phyloP scores from a whole-genome alignment of 1,139 yeast species.

The Blastobotrys niveus region DNA sequence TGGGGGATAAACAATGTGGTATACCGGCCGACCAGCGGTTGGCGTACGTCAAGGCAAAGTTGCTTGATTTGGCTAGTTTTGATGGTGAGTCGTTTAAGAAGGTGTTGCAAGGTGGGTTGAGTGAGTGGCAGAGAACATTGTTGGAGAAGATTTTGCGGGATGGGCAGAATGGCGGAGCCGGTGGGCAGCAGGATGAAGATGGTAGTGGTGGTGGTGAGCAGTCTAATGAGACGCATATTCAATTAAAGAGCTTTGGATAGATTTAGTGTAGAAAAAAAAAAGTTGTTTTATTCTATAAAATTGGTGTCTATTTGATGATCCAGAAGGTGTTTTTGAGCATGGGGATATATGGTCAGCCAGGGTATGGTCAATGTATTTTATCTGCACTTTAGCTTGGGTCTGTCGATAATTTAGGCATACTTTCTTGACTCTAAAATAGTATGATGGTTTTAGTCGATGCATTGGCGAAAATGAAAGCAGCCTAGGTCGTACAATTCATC shows the following conservation, averaged over 20 bases:
- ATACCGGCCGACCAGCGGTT: slow-evolving; percentile 29
- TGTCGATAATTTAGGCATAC: too few relatives aligned
- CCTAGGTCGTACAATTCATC: too few relatives aligned
- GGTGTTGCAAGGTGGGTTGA: slow-evolving; percentile 37
- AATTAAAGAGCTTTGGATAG: slow-evolving; percentile 28
- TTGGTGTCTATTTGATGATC: too few relatives aligned
- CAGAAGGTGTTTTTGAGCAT: too few relatives aligned
- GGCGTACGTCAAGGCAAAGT: slow-evolving; percentile 46
- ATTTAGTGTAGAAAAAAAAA: neutral
- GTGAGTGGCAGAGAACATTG: slow-evolving; percentile 25
- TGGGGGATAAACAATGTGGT: slow-evolving; percentile 27
- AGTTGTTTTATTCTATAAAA: too few relatives aligned
- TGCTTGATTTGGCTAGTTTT: slow-evolving; percentile 47
- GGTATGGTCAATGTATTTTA: too few relatives aligned
- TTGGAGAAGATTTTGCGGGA: slow-evolving; percentile 25
- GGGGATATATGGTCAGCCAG: too few relatives aligned
- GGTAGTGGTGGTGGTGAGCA: too few relatives aligned
- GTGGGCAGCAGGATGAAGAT: slow-evolving; percentile 9
- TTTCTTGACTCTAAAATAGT: too few relatives aligned
- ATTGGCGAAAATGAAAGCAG: too few relatives aligned
- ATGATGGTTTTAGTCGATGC: too few relatives aligned
- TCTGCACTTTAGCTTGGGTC: too few relatives aligned
- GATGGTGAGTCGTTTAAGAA: slow-evolving; percentile 51
- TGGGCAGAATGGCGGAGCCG: neutral
- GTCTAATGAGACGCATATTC: slow-evolving; percentile 27